Evolutionary conservation across 495 filamentous ascomycete species (phyloP), one percentile per base, ranked within the genome.

Genomic region (Neurospora discreta): DNA sequence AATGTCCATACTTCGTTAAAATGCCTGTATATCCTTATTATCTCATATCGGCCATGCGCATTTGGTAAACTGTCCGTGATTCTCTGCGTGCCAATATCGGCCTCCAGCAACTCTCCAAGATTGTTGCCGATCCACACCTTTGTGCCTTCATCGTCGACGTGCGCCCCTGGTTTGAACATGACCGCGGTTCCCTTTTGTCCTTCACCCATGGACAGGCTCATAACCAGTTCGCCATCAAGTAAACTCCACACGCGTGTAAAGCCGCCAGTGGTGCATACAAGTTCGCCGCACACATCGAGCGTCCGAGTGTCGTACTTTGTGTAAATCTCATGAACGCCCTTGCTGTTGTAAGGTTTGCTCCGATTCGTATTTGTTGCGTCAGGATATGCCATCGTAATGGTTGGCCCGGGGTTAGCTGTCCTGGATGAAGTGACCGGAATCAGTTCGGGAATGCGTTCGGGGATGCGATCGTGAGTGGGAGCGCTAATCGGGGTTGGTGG

Each of bases 1-100:
- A 98, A 75, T 3, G 94, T 93, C 95, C 95, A 99, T 84, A 99
- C 89, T 74, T 97, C 91, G 75, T 93, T 92, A 72, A 88, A 90
- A 80, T 94, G 90, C 68, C 95, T 89, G 73, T 91, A 88, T 23
- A 99, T 97, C 78, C 90, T 94, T 72, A 94, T 88, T 71, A 99
- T 87, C 76, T 97, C 93, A 68, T 90, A 85, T 40, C 94, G 89
- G 1, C 89, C 89, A 73, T 98, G 95, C 20, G 93, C 91, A 75
- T 83, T 88, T 11, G 86, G 80, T 73, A 90, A 91, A 6, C 85
- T 89, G 65, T 85, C 81, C 10, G 90, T 82, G 43, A 97, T 84
- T 36, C 85, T 88, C 73, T 93, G 90, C 5, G 87, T 86, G 3
- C 82, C 76, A 72, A 98, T 87, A 80, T 98, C 93, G 67, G 97